Evolutionary conservation across 306 rosid species (phyloP).

Genomic region (Comarum palustre): DNA sequence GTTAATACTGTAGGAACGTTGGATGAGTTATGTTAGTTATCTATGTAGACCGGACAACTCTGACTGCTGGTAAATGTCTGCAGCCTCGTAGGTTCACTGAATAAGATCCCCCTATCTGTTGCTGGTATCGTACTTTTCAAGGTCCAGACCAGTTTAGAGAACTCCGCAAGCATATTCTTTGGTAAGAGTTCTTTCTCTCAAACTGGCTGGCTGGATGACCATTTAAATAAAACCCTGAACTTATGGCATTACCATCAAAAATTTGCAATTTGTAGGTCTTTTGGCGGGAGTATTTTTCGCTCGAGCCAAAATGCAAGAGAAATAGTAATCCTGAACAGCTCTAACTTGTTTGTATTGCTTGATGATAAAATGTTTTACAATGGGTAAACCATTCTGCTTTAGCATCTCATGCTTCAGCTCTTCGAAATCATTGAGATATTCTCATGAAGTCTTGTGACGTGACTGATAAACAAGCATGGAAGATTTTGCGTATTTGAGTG

Average conservation of each 20-base stretch:
- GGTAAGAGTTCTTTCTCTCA: constrained; percentile 54
- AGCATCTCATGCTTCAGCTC: constrained; percentile 9
- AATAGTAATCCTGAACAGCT: constrained; percentile 45
- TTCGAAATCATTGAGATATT: neutral
- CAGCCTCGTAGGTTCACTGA: constrained; percentile 97
- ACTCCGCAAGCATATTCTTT: constrained; percentile 81
- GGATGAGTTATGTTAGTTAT: neutral
- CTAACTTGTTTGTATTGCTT: neutral
- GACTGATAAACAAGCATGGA: neutral
- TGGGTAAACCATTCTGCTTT: constrained; percentile 18
- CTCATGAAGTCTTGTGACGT: neutral
- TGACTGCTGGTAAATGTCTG: constrained; percentile 30
- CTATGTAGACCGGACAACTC: neutral
- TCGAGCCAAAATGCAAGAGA: constrained; percentile 82
- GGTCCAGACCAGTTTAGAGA: constrained; percentile 93
- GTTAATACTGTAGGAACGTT: neutral
- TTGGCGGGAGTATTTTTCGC: constrained; percentile 94
- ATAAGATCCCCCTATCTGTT: constrained; percentile 93
- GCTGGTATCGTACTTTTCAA: constrained; percentile 88
- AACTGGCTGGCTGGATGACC: constrained; percentile 6
- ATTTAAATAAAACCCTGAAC: constrained; percentile 9
- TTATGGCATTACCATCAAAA: constrained; percentile 22
- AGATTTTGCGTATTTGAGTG: constrained; percentile 15
- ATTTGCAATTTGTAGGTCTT: constrained; percentile 59
- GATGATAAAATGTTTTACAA: neutral